These are phyloP conservation scores for Fusarium camptoceras DNA, from an alignment of 2,329 filamentous ascomycete species.

Conservation along the genomic window DNA sequence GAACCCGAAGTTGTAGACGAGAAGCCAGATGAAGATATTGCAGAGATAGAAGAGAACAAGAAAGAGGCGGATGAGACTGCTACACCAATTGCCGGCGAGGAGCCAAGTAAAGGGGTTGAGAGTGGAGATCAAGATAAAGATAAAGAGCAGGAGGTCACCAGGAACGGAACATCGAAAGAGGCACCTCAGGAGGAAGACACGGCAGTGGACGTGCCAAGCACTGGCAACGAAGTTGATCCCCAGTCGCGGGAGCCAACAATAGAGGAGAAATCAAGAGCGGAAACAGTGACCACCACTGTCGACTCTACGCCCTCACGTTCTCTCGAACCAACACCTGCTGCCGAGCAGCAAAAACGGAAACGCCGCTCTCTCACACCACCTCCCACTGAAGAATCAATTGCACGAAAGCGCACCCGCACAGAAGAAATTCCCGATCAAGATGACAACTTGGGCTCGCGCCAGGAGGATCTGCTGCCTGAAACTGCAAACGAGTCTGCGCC, in stretches of 20 bases:
- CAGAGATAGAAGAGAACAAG: background rate
- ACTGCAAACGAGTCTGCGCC: conserved; percentile 17
- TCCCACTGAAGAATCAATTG: conserved; percentile 64
- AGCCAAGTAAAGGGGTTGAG: conserved; percentile 5
- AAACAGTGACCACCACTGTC: conserved; percentile 19
- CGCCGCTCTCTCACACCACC: conserved; percentile 73
- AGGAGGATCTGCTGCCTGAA: conserved; percentile 24
- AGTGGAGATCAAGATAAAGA: conserved; percentile 9
- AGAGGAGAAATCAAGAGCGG: conserved; percentile 22
- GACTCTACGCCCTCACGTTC: conserved; percentile 23
- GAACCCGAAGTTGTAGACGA: conserved; percentile 12
- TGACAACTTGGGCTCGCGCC: conserved; percentile 13
- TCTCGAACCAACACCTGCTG: conserved; percentile 22
- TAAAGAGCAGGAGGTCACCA: conserved; percentile 6
- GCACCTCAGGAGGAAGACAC: background rate
- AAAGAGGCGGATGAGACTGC: background rate
- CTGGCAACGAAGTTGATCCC: conserved; percentile 16
- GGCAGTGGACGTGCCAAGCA: conserved; percentile 9
- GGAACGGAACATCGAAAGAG: conserved; percentile 23
- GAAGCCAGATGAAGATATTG: conserved; percentile 9
- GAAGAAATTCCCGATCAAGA: conserved; percentile 43
- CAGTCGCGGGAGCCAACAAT: conserved; percentile 16
- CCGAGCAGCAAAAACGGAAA: conserved; percentile 70
- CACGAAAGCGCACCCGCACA: conserved; percentile 66
- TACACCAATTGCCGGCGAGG: conserved; percentile 1